These are phyloP conservation scores for Podaxis rugospora DNA, from an alignment of 768 basidiomycete genomes.

Conservation along the genomic window DNA sequence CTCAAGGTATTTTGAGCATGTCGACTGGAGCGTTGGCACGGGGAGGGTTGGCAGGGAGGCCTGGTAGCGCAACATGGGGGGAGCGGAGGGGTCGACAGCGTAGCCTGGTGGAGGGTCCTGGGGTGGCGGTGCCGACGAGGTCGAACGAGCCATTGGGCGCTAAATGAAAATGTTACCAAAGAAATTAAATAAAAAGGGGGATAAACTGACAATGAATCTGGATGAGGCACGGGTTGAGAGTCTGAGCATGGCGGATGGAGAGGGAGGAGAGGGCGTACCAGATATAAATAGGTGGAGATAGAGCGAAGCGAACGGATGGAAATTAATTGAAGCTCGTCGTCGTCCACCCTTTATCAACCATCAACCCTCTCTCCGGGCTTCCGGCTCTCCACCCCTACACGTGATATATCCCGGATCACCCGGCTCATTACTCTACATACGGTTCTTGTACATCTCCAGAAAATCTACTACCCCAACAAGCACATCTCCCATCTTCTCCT, in stretches of 20 bases:
- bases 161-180: not conserved
- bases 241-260: not conserved
- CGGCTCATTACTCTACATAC: not conserved
- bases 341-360: not conserved
- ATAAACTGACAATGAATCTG: not conserved
- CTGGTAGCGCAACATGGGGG: conserved; percentile 72
- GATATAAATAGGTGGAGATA: conserved; percentile 12
- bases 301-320: not conserved
- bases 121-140: conserved; percentile 18
- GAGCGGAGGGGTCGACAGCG: conserved; percentile 48
- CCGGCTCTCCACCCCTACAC: not conserved
- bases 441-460: conserved; percentile 10
- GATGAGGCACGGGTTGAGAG: not conserved
- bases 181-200: not conserved
- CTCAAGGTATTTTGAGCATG: conserved; percentile 85
- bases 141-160: not conserved
- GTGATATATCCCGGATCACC: conserved; percentile 8
- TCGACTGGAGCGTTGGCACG: conserved; percentile 79
- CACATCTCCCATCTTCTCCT: conserved; percentile 6
- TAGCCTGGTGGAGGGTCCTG: conserved; percentile 25
- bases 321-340: not conserved
- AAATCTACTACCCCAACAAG: conserved; percentile 9
- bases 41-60: conserved; percentile 73
- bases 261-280: not conserved
- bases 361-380: not conserved